phyloP scores from a whole-genome alignment of 2,329 filamentous ascomycete genomes.

The Amylocarpus encephaloides region DNA sequence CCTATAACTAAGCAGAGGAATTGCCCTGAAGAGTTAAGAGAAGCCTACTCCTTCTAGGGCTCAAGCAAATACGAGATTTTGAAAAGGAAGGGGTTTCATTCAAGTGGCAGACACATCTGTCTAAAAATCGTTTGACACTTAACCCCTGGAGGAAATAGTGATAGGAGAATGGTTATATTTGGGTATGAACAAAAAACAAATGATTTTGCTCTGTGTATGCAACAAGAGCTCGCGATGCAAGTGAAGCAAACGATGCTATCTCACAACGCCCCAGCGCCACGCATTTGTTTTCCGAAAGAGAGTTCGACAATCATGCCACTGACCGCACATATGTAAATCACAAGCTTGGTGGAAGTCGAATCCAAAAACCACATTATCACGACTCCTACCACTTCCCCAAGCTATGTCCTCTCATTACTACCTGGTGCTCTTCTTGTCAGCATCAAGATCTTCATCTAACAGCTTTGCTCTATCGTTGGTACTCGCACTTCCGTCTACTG shows the following conservation, averaged over 20 bases:
- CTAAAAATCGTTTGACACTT: too few species aligned
- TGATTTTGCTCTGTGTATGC: neutral
- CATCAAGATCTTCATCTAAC: constrained; percentile 7
- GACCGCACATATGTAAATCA: neutral
- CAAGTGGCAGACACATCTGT: too few species aligned
- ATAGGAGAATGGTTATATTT: too few species aligned
- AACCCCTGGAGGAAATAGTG: too few species aligned
- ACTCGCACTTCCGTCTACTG: constrained; percentile 26
- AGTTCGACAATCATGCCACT: neutral
- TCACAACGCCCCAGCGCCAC: constrained; percentile 3
- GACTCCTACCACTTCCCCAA: neutral
- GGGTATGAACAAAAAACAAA: neutral
- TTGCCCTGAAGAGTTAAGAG: too few species aligned
- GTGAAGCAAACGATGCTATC: neutral
- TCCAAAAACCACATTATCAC: too few species aligned
- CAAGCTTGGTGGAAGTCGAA: too few species aligned
- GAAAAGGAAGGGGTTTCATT: too few species aligned
- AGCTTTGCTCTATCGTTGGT: constrained; percentile 13
- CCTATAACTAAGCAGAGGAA: too few species aligned
- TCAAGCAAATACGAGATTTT: too few species aligned
- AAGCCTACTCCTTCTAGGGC: too few species aligned
- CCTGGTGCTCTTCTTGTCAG: constrained; percentile 1
- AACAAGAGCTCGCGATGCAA: neutral
- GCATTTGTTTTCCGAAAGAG: constrained; percentile 1
- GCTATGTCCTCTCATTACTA: neutral